A percentile compares a stretch with the other conserved stretches of the same genome.
Conservation (phyloP, 345 rosid genomes). For the Brassica rapa region DNA sequence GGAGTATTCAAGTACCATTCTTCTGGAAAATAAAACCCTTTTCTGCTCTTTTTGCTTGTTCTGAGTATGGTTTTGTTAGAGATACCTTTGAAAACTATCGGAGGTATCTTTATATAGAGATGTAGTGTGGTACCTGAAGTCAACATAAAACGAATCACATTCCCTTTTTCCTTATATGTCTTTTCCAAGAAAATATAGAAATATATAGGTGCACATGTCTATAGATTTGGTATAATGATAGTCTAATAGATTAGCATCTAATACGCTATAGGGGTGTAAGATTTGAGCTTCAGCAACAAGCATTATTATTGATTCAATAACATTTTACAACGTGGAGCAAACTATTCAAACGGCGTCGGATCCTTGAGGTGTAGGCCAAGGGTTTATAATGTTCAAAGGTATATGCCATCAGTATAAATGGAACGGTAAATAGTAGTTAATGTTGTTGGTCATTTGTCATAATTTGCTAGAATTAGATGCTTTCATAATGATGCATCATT, state of each 20-base stretch:
- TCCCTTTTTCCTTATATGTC: conserved; percentile 19
- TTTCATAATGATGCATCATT: not conserved
- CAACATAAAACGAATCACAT: conserved; percentile 17
- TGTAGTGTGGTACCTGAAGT: not conserved
- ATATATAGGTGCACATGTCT: conserved; percentile 8
- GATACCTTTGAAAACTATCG: conserved; percentile 4
- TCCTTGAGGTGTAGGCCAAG: conserved; percentile 9
- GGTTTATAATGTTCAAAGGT: not conserved
- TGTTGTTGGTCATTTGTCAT: conserved; percentile 7
- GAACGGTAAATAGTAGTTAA: conserved; percentile 4
- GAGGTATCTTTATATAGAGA: conserved; percentile 26
- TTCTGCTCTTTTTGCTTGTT: conserved; percentile 5
- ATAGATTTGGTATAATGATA: not conserved
- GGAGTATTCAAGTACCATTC: conserved; percentile 30
- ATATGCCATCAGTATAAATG: conserved; percentile 12
- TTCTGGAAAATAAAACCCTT: not conserved
- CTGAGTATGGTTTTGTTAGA: conserved; percentile 3
- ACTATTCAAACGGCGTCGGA: not conserved
- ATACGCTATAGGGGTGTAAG: conserved; percentile 10
- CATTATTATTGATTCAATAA: conserved; percentile 10
- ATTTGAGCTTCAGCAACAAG: conserved; percentile 28
- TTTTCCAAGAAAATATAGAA: not conserved
- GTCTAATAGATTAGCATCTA: conserved; percentile 23
- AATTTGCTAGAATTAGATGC: conserved; percentile 23
- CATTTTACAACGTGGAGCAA: not conserved